These are phyloP conservation scores for Leersia perrieri DNA, from an alignment of 176 grass and related monocot species.

Conservation along the genomic window DNA sequence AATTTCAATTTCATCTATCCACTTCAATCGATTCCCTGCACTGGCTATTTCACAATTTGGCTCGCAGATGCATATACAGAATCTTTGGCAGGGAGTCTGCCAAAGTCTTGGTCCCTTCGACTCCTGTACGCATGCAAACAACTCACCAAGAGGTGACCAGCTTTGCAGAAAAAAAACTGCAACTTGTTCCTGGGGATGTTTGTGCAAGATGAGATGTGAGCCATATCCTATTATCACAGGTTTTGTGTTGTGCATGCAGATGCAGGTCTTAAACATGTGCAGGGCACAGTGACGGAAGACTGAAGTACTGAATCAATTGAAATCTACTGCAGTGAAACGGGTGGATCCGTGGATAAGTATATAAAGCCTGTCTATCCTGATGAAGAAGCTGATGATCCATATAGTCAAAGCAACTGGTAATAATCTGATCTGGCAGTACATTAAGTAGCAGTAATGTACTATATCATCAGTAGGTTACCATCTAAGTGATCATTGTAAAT, in stretches of 20 bases:
- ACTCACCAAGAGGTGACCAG: background rate
- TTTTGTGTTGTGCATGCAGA: background rate
- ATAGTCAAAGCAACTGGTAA: background rate
- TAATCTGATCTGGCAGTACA: no score
- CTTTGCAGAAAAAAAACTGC: background rate
- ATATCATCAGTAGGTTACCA: no score
- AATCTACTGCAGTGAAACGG: background rate
- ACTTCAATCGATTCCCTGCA: background rate
- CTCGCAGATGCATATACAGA: background rate
- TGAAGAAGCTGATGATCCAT: background rate
- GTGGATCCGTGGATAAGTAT: background rate
- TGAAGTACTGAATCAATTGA: background rate
- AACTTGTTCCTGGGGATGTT: constrained; percentile 22
- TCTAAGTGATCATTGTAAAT: no score
- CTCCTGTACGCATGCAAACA: background rate
- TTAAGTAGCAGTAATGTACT: no score
- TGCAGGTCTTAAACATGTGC: background rate
- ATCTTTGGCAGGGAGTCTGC: constrained; percentile 4
- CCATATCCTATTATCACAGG: background rate
- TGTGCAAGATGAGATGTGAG: background rate
- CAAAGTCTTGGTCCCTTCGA: background rate
- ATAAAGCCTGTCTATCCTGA: background rate
- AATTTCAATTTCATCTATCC: background rate
- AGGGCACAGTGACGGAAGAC: background rate
- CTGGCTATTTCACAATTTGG: background rate